Base-by-base conservation (phyloP, 345 rosid species). In the Salix arbutifolia region DNA sequence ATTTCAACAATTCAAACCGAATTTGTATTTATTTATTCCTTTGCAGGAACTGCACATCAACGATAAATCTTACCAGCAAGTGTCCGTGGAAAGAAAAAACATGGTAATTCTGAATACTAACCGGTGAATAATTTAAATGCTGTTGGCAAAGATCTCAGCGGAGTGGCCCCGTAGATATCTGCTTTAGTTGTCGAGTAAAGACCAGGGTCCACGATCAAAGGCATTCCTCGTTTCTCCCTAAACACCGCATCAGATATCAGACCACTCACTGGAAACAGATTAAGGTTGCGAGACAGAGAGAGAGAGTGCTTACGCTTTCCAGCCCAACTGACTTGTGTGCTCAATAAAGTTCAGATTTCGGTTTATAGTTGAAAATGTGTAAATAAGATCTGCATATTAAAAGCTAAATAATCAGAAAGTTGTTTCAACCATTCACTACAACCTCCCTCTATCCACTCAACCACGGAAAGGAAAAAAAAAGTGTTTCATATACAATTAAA, bases 201-300 rank as follows among this genome's bases (percentile, higher is more conserved):
- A 65, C 99, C 99, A 52, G 99, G 99, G 76, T 96, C 99, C 64
- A 96, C 68, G 80, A 96, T 94, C 88, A 96, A 79, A 28, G 99
- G 99, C 96, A 87, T 90, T 46, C 98, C 99, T 46, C 99, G 89
- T 77, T 92, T 92, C 16, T 96, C 97, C 89, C 99, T 96, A 85
- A 77, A 77, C 64, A 79, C 65, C 53, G 74, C 73, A 76, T 40
- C 44, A 76, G 18, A 53, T 9, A 23, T 23, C 5, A 26, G 4
- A 69, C 71, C 31, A 82, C 72, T 74, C 61, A 70, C 42, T 53
- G 52, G 48, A 72, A 35, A 72, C n/a, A 71, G 75, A 17, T 74
- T 25, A 14, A 70, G 37, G 26, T 44, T 13, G 16, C 11, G 26
- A 33, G 9, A 25, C 21, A 8, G n/a, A 25, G 21, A 80, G 71